Evolutionary conservation across 768 basidiomycete genomes (phyloP), one percentile per base, ranked within the genome.

Genomic region (Collybia sordida): DNA sequence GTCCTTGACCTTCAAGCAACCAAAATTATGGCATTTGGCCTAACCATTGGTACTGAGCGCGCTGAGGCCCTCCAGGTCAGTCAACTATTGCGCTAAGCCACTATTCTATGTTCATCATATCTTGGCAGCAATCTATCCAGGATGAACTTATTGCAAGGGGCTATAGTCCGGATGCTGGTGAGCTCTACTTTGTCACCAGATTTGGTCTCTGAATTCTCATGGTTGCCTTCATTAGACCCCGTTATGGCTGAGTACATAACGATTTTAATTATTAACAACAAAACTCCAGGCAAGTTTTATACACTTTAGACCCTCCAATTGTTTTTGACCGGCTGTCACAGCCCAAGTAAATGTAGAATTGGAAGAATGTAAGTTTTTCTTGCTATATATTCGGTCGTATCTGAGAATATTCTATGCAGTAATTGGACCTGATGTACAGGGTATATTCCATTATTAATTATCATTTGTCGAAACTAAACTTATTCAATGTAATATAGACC

Each of bases 181-280:
- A 54, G 79, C 73, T 62, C 63, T 51, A 50, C 46, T 47, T 50
- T 50, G 55, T 45, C 46, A 44, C 36, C 42, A 14, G 35, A 19
- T 46, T 17, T 39, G 39, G 35, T 28, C 39, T 36, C 25, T 22
- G 18, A 15, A n/a, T 56, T 17, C 28, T 40, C 40, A 49, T 45
- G 3, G 9, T 45, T 28, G 19, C 3, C n/a, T 18, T 41, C 50
- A 4, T 31, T 58, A 90, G 91, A 94, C 68, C 83, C 84, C 12
- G 90, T 93, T 58, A 93, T 94, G 90, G 90, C 92, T 2, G 93
- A 95, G 67, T 95, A 93, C 61, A 92, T 94, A 50, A 92, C 90
- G 17, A 95, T 95, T 51, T 93, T 95, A 93, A 81, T 95, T 41
- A 93, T 93, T 56, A 95, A 95, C 64, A 89, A 90, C 68, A 95